These are phyloP conservation scores for Quercus agrifolia DNA, from an alignment of 306 rosid species.

Conservation along the genomic window DNA sequence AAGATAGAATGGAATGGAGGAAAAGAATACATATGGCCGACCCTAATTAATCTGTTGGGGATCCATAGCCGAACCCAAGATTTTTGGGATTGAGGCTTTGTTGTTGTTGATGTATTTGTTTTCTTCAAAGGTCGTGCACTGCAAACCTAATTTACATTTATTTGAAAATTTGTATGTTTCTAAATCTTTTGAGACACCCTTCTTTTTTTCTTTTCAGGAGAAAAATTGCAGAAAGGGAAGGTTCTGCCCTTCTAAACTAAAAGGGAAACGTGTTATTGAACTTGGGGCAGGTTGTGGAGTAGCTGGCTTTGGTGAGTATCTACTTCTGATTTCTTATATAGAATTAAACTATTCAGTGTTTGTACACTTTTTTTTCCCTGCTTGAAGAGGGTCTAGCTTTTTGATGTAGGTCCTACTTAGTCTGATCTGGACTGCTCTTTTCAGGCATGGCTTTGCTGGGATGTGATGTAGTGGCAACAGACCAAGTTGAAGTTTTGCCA, in stretches of 20 bases:
- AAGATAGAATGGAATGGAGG: too few species aligned
- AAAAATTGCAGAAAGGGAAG: slow-evolving; percentile 83
- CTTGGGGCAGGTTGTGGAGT: slow-evolving; percentile 99
- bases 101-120: not conserved
- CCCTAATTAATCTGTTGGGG: too few species aligned
- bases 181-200: not conserved
- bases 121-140: not conserved
- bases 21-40: too few species aligned
- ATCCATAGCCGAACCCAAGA: too few species aligned
- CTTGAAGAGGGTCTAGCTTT: slow-evolving; percentile 16
- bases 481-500: slow-evolving; percentile 88
- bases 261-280: slow-evolving; percentile 89
- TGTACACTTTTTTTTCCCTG: not conserved
- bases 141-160: not conserved
- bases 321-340: not conserved
- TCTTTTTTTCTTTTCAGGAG: slow-evolving; percentile 45
- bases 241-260: slow-evolving; percentile 81
- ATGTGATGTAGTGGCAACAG: slow-evolving; percentile 77
- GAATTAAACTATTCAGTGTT: not conserved
- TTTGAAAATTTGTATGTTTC: not conserved
- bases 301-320: slow-evolving; percentile 80
- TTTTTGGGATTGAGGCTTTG: too few species aligned
- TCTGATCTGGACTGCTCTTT: slow-evolving; percentile 29
- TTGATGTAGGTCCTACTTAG: slow-evolving; percentile 3
- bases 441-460: slow-evolving; percentile 96